Evolutionary conservation across 2,329 filamentous ascomycete genomes (phyloP).

Genomic region (Nakataea oryzae): DNA sequence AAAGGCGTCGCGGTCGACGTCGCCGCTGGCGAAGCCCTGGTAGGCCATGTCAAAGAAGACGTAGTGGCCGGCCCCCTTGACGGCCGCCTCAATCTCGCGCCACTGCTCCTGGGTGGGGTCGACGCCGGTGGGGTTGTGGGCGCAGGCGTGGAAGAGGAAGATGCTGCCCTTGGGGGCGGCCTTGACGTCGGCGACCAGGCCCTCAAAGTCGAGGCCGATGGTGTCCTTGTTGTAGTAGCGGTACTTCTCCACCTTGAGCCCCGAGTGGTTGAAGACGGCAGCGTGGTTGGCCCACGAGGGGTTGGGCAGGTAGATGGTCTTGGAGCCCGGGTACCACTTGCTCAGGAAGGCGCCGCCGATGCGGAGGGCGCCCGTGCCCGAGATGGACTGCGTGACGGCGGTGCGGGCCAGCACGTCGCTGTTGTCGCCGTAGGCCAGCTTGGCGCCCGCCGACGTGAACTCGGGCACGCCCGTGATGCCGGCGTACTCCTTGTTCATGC

Average conservation of each 20-base stretch:
- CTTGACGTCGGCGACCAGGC: slow-evolving; percentile 84
- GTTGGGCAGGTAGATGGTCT: slow-evolving; percentile 93
- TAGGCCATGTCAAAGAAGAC: slow-evolving; percentile 4
- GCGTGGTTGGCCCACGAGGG: slow-evolving; percentile 98
- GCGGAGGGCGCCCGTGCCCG: slow-evolving; percentile 88
- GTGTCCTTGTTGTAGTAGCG: slow-evolving; percentile 99
- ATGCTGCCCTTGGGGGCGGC: slow-evolving; percentile 76
- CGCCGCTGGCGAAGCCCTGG: slow-evolving; percentile 3
- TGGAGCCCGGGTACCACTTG: slow-evolving; percentile 80
- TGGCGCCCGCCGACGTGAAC: slow-evolving; percentile 85
- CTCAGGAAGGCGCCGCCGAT: slow-evolving; percentile 85
- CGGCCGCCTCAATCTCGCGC: slow-evolving; percentile 1
- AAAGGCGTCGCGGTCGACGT: slow-evolving; percentile 39
- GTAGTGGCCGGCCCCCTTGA: background rate
- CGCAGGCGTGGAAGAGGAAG: slow-evolving; percentile 58
- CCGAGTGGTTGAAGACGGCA: slow-evolving; percentile 89
- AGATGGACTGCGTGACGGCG: slow-evolving; percentile 95
- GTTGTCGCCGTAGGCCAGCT: slow-evolving; percentile 80
- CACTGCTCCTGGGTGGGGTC: slow-evolving; percentile 4
- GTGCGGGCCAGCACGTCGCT: slow-evolving; percentile 69
- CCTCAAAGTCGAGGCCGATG: slow-evolving; percentile 94
- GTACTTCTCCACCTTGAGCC: slow-evolving; percentile 88
- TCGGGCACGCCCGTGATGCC: slow-evolving; percentile 92
- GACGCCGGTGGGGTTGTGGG: slow-evolving; percentile 5
- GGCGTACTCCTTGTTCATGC: slow-evolving; percentile 93